phyloP scores from a whole-genome alignment of 139 green algal species.

The Pleodorina starrii region DNA sequence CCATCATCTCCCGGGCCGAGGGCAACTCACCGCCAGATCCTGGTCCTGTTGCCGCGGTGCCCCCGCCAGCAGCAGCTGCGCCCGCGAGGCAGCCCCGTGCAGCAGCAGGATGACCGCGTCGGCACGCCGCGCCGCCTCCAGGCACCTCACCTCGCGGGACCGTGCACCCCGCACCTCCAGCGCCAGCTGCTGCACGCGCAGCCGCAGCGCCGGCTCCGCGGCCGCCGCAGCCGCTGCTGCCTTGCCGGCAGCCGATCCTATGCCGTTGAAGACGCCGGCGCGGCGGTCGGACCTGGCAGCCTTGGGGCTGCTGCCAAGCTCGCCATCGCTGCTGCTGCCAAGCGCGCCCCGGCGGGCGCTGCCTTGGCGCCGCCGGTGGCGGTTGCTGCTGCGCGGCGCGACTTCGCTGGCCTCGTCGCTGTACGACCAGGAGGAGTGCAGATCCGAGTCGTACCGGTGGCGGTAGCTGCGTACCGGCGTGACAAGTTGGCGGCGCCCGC shows the following conservation, averaged over 20 bases:
- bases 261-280: no score
- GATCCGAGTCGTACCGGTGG: neutral
- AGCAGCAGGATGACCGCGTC: conserved; percentile 28
- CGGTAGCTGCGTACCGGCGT: neutral
- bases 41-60: conserved; percentile 28
- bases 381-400: neutral
- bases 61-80: conserved; percentile 26
- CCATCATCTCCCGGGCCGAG: no score
- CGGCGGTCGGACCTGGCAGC: neutral
- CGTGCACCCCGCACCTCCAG: neutral
- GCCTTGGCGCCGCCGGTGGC: neutral
- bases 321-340: neutral
- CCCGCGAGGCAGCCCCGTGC: conserved; percentile 21
- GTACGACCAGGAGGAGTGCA: neutral
- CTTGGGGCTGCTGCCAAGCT: neutral
- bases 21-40: conserved; percentile 14
- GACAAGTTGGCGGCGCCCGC: neutral
- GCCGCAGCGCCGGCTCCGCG: neutral
- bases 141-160: neutral
- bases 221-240: neutral
- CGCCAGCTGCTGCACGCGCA: conserved; percentile 24
- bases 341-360: neutral
- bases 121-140: neutral
- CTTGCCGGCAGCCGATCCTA: no score
- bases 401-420: neutral